Conservation (phyloP, 768 basidiomycete species). For the Tulasnella calospora region DNA sequence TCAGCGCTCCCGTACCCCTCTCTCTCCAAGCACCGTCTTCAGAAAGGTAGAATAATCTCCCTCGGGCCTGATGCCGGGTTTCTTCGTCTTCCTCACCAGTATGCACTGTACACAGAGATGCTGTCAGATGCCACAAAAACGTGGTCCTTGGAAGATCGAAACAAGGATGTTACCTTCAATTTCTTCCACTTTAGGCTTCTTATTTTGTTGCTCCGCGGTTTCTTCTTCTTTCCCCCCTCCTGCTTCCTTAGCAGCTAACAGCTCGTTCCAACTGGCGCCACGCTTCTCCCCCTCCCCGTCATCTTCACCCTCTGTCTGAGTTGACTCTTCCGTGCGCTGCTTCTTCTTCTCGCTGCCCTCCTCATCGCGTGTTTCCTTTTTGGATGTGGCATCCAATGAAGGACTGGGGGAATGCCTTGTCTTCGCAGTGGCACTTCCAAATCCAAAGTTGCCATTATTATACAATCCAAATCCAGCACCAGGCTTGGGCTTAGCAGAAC, state of each 20-base stretch:
- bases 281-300: background rate
- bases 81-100: conserved; percentile 42
- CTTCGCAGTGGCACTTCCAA: background rate
- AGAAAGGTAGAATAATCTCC: conserved; percentile 38
- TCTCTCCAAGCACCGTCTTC: conserved; percentile 38
- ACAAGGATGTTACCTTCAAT: conserved; percentile 35
- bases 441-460: conserved; percentile 4
- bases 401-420: conserved; percentile 18
- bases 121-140: background rate
- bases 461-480: conserved; percentile 15
- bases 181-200: conserved; percentile 36
- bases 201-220: conserved; percentile 29
- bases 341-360: background rate
- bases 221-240: conserved; percentile 28
- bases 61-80: conserved; percentile 36
- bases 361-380: background rate
- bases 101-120: conserved; percentile 30
- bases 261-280: conserved; percentile 16
- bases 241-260: background rate
- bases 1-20: conserved; percentile 37
- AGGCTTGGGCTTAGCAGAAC: background rate
- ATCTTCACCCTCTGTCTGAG: background rate
- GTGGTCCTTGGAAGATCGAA: no score
- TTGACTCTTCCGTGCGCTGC: background rate
- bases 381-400: background rate